Base-by-base conservation (phyloP, 139 green algal species). In the Mesotaenium endlicherianum region DNA sequence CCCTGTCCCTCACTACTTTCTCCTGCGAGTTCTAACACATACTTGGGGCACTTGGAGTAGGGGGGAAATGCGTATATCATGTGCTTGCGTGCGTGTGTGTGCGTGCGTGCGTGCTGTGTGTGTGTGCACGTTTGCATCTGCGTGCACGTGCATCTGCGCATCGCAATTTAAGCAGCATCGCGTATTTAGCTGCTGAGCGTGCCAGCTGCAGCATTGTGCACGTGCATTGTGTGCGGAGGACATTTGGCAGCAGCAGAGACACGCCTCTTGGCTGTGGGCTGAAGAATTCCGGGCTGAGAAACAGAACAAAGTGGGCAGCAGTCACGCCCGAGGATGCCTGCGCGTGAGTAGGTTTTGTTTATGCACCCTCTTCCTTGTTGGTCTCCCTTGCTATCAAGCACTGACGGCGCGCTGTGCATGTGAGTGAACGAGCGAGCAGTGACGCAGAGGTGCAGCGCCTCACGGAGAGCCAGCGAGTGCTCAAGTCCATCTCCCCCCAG, bases 401-500 rank as follows among this genome's bases (percentile, higher is more conserved):
- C n/a, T n/a, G n/a, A n/a, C n/a, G n/a, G n/a, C n/a, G n/a, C n/a
- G n/a, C n/a, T 57, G 47, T 11, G 47, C 11, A 11, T 11, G 11
- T 57, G 47, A 26, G 47, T 57, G 47, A 8, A 57, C 47, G 47
- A 57, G 47, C 30, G 57, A 68, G 75, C 43, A 77, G 55, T 20
- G 80, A 86, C 11, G 68, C 42, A 16, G 3, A 38, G 14, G 49
- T 86, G 8, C 80, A 86, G 42, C 3, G 85, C 8, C 4, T 36
- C n/a, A 41, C 34, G 34, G 80, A 86, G 38, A 71, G 70, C 42
- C 72, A 86, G 42, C 31, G 39, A n/a, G 80, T 86, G 11, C 30
- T 86, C n/a, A 49, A 72, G 44, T 34, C 34, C 6, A 75, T 86
- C 38, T 47, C 5, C 2, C 8, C 41, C 2, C 40, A 42, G 5